Conservation (phyloP, 306 rosid genomes). For the Cyamopsis tetragonoloba region DNA sequence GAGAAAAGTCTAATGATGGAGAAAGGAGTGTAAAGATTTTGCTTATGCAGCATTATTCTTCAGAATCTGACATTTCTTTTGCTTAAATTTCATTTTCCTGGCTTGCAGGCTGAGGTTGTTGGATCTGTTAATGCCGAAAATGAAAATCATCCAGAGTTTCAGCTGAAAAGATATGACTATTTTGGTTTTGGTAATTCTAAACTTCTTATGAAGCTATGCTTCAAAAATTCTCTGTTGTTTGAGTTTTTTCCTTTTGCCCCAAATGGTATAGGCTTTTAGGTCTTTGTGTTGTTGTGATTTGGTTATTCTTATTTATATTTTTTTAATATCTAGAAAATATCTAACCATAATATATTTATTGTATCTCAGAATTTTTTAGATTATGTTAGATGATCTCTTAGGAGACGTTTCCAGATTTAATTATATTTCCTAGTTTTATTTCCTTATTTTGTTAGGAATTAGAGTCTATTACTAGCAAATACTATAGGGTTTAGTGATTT, state of each 20-base stretch:
- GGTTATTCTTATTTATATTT: background rate
- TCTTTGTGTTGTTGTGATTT: background rate
- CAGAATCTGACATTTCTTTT: conserved; percentile 1
- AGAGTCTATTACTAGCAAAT: too few species aligned
- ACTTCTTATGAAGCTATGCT: conserved; percentile 14
- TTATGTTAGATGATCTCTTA: background rate
- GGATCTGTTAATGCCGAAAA: conserved; percentile 49
- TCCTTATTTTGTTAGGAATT: background rate
- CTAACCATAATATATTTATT: background rate
- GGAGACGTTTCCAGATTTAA: background rate
- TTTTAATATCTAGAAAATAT: background rate
- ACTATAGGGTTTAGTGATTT: background rate
- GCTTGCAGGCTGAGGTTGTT: conserved; percentile 75
- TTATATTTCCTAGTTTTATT: background rate
- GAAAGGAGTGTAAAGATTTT: background rate
- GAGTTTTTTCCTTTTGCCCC: background rate
- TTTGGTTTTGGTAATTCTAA: conserved; percentile 76
- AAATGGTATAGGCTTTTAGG: background rate
- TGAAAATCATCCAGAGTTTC: conserved; percentile 67
- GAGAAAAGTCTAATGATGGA: background rate
- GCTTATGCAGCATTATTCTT: background rate
- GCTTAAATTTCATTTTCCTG: conserved; percentile 20
- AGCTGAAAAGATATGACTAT: conserved; percentile 66
- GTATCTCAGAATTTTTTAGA: background rate
- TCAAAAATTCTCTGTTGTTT: background rate